phyloP scores from a whole-genome alignment of 805 yeast species.

The Kluyveromyces starmeri region DNA sequence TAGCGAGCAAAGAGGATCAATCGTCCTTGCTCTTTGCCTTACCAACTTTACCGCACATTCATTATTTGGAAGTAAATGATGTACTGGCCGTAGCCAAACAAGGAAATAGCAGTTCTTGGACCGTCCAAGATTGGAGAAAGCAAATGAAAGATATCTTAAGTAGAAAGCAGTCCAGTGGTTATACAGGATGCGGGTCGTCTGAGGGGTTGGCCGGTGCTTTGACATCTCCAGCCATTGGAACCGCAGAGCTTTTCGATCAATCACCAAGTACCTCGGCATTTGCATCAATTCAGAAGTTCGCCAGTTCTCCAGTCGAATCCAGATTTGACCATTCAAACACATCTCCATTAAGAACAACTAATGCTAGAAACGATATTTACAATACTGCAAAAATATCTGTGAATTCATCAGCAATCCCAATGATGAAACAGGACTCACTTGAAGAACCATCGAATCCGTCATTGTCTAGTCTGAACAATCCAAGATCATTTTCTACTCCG shows the following conservation, averaged over 20 bases:
- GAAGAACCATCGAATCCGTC: conserved; percentile 10
- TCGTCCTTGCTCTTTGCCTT: conserved; percentile 58
- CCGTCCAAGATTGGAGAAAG: conserved; percentile 48
- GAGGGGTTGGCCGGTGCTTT: conserved; percentile 56
- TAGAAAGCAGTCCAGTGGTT: conserved; percentile 48
- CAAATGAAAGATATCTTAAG: conserved; percentile 48
- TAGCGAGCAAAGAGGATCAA: conserved; percentile 46
- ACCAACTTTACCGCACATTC: conserved; percentile 64
- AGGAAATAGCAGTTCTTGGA: conserved; percentile 41
- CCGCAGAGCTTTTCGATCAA: conserved; percentile 28
- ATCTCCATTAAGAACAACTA: conserved; percentile 10
- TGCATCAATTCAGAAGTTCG: conserved; percentile 24
- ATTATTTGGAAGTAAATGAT: conserved; percentile 55
- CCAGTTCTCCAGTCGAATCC: conserved; percentile 26
- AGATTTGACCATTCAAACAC: conserved; percentile 16
- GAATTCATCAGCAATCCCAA: not conserved
- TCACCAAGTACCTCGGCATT: conserved; percentile 7
- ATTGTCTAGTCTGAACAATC: conserved; percentile 4
- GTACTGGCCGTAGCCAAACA: conserved; percentile 34
- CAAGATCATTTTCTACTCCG: conserved; percentile 4
- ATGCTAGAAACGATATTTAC: not conserved
- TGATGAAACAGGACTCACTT: conserved; percentile 6
- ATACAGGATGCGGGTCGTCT: conserved; percentile 68
- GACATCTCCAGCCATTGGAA: conserved; percentile 37
- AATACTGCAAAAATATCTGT: not conserved